Evolutionary conservation across 768 basidiomycete genomes (phyloP).

Genomic region (Pisolithus tinctorius): DNA sequence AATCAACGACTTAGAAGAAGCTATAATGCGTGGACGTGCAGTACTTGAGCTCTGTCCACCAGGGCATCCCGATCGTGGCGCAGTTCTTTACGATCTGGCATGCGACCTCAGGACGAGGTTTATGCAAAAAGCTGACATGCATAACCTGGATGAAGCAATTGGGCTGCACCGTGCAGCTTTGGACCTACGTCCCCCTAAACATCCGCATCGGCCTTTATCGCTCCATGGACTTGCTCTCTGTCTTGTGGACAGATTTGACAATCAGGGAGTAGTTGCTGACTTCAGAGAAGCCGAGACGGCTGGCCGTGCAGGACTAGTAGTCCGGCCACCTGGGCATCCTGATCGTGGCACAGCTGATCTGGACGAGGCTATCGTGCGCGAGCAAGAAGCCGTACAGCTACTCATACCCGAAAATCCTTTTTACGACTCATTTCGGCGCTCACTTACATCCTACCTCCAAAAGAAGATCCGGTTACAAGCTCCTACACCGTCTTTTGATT

Average conservation of each 20-base stretch:
- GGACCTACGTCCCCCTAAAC: conserved; percentile 3
- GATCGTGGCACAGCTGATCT: background rate
- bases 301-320: background rate
- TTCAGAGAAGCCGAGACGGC: background rate
- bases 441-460: too few species aligned
- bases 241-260: background rate
- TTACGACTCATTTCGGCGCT: too few species aligned
- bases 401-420: too few species aligned
- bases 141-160: conserved; percentile 2
- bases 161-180: conserved; percentile 4
- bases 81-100: conserved; percentile 7
- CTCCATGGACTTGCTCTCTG: conserved; percentile 9
- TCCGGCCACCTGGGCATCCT: background rate
- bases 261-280: background rate
- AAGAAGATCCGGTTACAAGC: too few species aligned
- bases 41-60: conserved; percentile 6
- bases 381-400: too few species aligned
- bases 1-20: conserved; percentile 6
- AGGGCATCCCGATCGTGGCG: conserved; percentile 2
- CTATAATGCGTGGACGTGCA: conserved; percentile 1
- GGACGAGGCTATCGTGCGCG: too few species aligned
- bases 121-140: background rate
- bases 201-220: conserved; percentile 1
- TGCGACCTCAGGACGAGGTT: conserved; percentile 7
- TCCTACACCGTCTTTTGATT: too few species aligned